phyloP scores from a whole-genome alignment of 306 rosid genomes.

The Trifolium repens region DNA sequence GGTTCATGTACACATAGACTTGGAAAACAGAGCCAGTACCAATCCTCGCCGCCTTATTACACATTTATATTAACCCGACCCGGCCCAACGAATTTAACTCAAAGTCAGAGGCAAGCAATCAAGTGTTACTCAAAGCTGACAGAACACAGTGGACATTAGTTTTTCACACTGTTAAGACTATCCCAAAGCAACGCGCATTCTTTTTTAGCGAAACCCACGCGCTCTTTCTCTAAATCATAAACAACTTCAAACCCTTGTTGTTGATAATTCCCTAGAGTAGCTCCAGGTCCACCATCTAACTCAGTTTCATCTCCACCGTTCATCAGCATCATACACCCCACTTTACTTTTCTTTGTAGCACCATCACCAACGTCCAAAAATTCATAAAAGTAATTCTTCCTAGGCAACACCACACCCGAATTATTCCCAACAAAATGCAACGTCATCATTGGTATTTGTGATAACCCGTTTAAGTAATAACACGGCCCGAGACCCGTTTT shows the following conservation, averaged over 20 bases:
- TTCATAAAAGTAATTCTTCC: constrained; percentile 77
- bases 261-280: constrained; percentile 87
- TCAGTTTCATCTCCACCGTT: constrained; percentile 91
- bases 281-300: constrained; percentile 80
- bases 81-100: neutral
- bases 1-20: constrained; percentile 8
- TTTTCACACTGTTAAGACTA: constrained; percentile 49
- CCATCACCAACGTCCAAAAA: constrained; percentile 68
- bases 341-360: constrained; percentile 48
- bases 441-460: constrained; percentile 61
- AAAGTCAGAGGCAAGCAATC: neutral
- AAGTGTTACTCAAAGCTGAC: neutral
- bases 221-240: constrained; percentile 73
- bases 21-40: neutral
- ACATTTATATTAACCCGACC: constrained; percentile 23
- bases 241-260: constrained; percentile 93
- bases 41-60: constrained; percentile 27
- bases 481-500: constrained; percentile 83
- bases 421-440: constrained; percentile 69
- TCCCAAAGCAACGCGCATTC: constrained; percentile 92
- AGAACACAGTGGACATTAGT: constrained; percentile 3
- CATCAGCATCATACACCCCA: constrained; percentile 93
- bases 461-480: constrained; percentile 51
- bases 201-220: constrained; percentile 81
- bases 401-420: constrained; percentile 76